phyloP scores from a whole-genome alignment of 495 filamentous ascomycete genomes.

The Cairneyella variabilis region DNA sequence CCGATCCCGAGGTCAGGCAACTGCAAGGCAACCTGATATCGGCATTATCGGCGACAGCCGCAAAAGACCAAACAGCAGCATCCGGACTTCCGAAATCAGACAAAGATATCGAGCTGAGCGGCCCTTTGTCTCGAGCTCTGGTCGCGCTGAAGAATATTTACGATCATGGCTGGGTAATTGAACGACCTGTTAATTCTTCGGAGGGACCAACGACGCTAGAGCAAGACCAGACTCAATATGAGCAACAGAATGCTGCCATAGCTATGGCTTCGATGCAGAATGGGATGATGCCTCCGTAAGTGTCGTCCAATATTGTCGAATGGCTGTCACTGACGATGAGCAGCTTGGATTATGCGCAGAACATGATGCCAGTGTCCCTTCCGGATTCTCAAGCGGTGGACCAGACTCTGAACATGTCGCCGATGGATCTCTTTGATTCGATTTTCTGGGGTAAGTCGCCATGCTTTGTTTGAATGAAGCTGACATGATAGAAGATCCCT shows the following conservation, averaged over 20 bases:
- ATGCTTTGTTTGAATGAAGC: neutral
- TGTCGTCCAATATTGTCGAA: neutral
- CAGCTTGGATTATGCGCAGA: constrained; percentile 26
- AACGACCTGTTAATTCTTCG: constrained; percentile 3
- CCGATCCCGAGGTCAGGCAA: constrained; percentile 50
- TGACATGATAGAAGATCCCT: constrained; percentile 17
- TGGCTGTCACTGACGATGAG: constrained; percentile 4
- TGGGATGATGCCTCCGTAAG: constrained; percentile 29
- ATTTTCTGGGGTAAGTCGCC: constrained; percentile 52
- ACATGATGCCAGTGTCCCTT: constrained; percentile 12
- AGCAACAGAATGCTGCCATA: constrained; percentile 49
- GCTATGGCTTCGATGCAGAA: constrained; percentile 54
- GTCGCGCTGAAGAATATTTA: constrained; percentile 54
- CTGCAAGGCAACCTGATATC: constrained; percentile 52
- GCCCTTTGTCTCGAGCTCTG: constrained; percentile 47
- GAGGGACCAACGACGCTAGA: constrained; percentile 17
- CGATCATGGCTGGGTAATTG: constrained; percentile 44
- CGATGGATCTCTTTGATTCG: constrained; percentile 55
- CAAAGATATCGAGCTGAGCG: constrained; percentile 52
- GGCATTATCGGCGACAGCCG: constrained; percentile 51
- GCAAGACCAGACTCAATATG: constrained; percentile 29
- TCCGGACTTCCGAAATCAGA: constrained; percentile 39
- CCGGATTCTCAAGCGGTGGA: constrained; percentile 8
- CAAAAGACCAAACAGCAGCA: constrained; percentile 36
- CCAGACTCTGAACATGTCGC: constrained; percentile 41